Conservation (phyloP, 106 monocot species). For the Dioscorea zingiberensis region DNA sequence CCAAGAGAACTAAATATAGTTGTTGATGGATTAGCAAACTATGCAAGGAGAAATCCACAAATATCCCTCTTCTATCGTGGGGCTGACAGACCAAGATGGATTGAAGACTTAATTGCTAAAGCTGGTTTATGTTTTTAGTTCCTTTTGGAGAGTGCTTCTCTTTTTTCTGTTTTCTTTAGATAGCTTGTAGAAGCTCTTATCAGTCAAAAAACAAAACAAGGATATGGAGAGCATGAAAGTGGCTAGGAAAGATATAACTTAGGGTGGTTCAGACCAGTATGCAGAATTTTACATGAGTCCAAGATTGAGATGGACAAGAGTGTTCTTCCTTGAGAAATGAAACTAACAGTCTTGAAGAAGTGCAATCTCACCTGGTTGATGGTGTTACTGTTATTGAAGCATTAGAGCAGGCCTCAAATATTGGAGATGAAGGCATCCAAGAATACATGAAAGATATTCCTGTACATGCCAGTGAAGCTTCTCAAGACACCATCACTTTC, state of each 20-base stretch:
- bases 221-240: conserved; percentile 21
- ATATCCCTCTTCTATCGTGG: too few relatives aligned
- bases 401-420: conserved; percentile 15
- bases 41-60: too few relatives aligned
- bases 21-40: too few relatives aligned
- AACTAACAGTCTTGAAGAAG: conserved; percentile 23
- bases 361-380: conserved; percentile 6
- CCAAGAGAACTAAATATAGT: too few relatives aligned
- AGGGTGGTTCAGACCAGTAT: conserved; percentile 17
- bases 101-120: too few relatives aligned
- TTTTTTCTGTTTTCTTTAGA: too few relatives aligned
- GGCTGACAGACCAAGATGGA: too few relatives aligned
- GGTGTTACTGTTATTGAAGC: conserved; percentile 19
- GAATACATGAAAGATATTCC: conserved; percentile 33
- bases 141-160: too few relatives aligned
- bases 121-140: too few relatives aligned
- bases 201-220: too few relatives aligned
- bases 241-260: conserved; percentile 44
- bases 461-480: conserved; percentile 27
- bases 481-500: conserved; percentile 13
- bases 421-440: conserved; percentile 29
- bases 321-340: conserved; percentile 7
- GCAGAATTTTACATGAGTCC: conserved; percentile 28
- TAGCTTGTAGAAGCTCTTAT: too few relatives aligned
- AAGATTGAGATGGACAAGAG: conserved; percentile 25